Percentiles rank a stretch among this genome's conserved stretches.
These are phyloP conservation scores for Debaryomyces udenii DNA, from an alignment of 1,139 yeast genomes.

Conservation along the genomic window DNA sequence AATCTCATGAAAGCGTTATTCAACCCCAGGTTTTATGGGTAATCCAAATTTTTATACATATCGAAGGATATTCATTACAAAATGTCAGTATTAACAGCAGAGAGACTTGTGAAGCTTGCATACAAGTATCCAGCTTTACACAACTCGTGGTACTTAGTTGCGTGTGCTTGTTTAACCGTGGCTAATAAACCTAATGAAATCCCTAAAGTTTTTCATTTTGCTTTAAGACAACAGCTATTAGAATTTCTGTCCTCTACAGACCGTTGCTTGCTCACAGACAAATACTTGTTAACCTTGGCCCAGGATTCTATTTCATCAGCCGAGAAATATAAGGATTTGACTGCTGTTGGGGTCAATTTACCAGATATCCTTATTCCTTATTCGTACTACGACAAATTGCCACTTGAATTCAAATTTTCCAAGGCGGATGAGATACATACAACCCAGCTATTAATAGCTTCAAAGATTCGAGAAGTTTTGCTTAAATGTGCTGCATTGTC, in stretches of 20 bases:
- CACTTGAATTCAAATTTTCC: conserved; percentile 40
- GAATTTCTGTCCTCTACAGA: conserved; percentile 27
- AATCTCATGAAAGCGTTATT: background rate
- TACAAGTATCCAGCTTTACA: conserved; percentile 51
- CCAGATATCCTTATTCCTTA: conserved; percentile 50
- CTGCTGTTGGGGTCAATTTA: conserved; percentile 47
- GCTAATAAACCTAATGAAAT: conserved; percentile 82
- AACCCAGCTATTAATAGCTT: conserved; percentile 47
- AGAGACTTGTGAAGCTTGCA: conserved; percentile 61
- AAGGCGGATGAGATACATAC: conserved; percentile 38
- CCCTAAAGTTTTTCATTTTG: conserved; percentile 74
- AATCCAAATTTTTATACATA: background rate
- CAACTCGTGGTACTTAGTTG: conserved; percentile 68
- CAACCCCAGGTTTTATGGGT: conserved; percentile 7
- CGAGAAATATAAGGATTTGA: conserved; percentile 40
- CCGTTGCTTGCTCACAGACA: conserved; percentile 33
- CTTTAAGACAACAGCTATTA: conserved; percentile 56
- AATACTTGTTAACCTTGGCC: conserved; percentile 36
- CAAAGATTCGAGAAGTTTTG: conserved; percentile 72
- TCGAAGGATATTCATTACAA: background rate
- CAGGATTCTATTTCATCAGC: conserved; percentile 46
- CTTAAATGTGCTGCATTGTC: conserved; percentile 76
- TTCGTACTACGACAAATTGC: conserved; percentile 42
- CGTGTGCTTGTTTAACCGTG: conserved; percentile 81
- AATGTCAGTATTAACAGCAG: conserved; percentile 52